A percentile compares a stretch with the other conserved stretches of the same genome.
phyloP scores from a whole-genome alignment of 495 filamentous ascomycete genomes.

The Annulohypoxylon nitens region DNA sequence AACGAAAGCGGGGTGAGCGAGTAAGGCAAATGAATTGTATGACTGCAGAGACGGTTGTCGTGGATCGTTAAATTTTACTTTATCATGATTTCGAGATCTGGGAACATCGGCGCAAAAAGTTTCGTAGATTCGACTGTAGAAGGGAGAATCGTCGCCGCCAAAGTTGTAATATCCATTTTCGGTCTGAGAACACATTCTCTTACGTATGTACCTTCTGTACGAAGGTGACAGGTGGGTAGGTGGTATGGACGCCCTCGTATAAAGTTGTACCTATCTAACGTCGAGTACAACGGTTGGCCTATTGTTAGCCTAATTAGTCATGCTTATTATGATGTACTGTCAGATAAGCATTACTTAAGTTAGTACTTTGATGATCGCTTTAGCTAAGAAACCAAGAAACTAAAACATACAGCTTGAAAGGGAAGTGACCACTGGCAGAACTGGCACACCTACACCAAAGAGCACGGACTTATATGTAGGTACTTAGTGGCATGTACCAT shows the following conservation, averaged over 20 bases:
- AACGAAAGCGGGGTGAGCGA: conserved; percentile 39
- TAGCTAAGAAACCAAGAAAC: conserved; percentile 5
- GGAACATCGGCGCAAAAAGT: conserved; percentile 38
- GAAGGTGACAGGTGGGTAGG: conserved; percentile 9
- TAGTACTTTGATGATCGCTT: conserved; percentile 7
- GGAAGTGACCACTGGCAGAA: conserved; percentile 10
- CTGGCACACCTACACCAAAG: neutral
- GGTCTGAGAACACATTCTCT: conserved; percentile 47
- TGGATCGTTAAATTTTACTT: conserved; percentile 28
- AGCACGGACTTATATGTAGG: conserved; percentile 22
- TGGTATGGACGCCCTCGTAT: conserved; percentile 1
- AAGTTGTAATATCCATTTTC: conserved; percentile 33
- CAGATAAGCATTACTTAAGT: conserved; percentile 25
- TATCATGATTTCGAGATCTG: conserved; percentile 37
- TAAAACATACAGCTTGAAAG: conserved; percentile 12
- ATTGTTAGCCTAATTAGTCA: neutral
- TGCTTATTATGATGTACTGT: conserved; percentile 13
- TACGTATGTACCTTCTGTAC: conserved; percentile 28
- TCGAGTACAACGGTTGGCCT: conserved; percentile 8
- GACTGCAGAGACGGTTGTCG: conserved; percentile 22
- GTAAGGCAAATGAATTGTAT: conserved; percentile 31
- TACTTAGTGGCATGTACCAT: neutral
- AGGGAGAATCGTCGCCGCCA: conserved; percentile 41
- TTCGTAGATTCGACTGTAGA: conserved; percentile 44
- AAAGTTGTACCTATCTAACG: conserved; percentile 27